Percentiles rank a stretch among this genome's conserved stretches.
Evolutionary conservation across 805 yeast genomes (phyloP).

Genomic region (Wickerhamiella spandovensis): DNA sequence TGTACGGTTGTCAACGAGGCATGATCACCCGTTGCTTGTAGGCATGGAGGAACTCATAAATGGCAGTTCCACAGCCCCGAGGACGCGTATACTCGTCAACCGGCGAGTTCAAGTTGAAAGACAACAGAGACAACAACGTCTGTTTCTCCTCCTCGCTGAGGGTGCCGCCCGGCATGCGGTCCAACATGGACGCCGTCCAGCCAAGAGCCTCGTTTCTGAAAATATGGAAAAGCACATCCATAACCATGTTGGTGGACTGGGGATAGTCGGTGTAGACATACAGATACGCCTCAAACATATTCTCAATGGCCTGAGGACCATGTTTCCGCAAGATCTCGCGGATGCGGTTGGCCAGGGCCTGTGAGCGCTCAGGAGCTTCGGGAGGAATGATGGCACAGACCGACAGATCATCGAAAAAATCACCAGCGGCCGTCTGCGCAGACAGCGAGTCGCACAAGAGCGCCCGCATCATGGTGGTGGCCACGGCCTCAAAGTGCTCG

Average conservation of each 20-base stretch:
- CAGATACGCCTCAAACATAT: constrained; percentile 46
- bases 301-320: neutral
- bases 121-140: constrained; percentile 34
- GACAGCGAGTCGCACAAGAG: constrained; percentile 42
- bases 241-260: constrained; percentile 9
- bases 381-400: neutral
- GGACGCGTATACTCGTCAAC: constrained; percentile 31
- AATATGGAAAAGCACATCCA: constrained; percentile 22
- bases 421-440: constrained; percentile 55
- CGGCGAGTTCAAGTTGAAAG: constrained; percentile 32
- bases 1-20: constrained; percentile 13
- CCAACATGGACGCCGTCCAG: constrained; percentile 51
- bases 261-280: constrained; percentile 19
- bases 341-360: neutral
- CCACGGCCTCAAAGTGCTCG: constrained; percentile 23
- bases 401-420: constrained; percentile 62
- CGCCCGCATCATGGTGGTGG: constrained; percentile 23
- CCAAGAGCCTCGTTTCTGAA: constrained; percentile 31
- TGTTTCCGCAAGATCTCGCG: constrained; percentile 34
- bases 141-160: constrained; percentile 56
- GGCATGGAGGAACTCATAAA: constrained; percentile 52
- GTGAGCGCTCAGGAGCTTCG: neutral
- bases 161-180: constrained; percentile 44
- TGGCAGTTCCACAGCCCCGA: constrained; percentile 55
- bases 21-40: constrained; percentile 16